Percentiles rank a stretch among this genome's conserved stretches.
These are phyloP conservation scores for Ustilago bromivora DNA, from an alignment of 1,284 basidiomycete species.

Conservation along the genomic window DNA sequence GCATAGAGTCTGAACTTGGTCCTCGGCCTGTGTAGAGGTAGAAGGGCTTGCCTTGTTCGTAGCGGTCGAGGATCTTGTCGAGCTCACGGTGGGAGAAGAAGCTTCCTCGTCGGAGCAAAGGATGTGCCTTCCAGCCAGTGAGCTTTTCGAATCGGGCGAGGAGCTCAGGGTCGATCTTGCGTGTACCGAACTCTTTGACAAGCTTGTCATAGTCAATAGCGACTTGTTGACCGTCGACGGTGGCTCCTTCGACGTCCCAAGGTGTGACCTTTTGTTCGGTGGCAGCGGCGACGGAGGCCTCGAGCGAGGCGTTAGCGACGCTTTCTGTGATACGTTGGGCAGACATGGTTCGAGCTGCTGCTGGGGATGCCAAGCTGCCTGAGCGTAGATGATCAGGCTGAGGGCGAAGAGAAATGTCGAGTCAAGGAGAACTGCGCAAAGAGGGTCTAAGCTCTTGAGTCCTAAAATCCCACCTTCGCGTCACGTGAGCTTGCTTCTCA, in stretches of 20 bases:
- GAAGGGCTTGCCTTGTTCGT: conserved; percentile 96
- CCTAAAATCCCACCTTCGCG: conserved; percentile 7
- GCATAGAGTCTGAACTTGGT: conserved; percentile 96
- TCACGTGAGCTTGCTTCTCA: conserved; percentile 29
- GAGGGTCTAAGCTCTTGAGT: conserved; percentile 18
- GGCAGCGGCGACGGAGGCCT: conserved; percentile 42
- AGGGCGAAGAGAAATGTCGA: background rate
- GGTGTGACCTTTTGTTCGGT: conserved; percentile 87
- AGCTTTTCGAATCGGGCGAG: conserved; percentile 90
- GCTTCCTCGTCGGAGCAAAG: conserved; percentile 88
- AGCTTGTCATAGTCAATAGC: conserved; percentile 92
- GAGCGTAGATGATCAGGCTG: background rate
- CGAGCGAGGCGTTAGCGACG: conserved; percentile 51
- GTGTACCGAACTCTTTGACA: conserved; percentile 92
- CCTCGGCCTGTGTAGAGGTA: conserved; percentile 98
- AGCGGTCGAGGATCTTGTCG: conserved; percentile 91
- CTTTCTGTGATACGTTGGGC: conserved; percentile 52
- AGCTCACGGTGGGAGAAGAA: conserved; percentile 99
- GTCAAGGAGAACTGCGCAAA: conserved; percentile 19
- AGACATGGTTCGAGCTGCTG: conserved; percentile 15
- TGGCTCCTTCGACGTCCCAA: conserved; percentile 96
- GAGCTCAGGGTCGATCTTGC: conserved; percentile 80
- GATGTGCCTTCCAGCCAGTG: conserved; percentile 91
- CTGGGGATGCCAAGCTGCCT: conserved; percentile 1
- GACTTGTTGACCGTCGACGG: conserved; percentile 85